phyloP scores from a whole-genome alignment of 352 stramenopile genomes.

The Globisporangium sylvaticum region DNA sequence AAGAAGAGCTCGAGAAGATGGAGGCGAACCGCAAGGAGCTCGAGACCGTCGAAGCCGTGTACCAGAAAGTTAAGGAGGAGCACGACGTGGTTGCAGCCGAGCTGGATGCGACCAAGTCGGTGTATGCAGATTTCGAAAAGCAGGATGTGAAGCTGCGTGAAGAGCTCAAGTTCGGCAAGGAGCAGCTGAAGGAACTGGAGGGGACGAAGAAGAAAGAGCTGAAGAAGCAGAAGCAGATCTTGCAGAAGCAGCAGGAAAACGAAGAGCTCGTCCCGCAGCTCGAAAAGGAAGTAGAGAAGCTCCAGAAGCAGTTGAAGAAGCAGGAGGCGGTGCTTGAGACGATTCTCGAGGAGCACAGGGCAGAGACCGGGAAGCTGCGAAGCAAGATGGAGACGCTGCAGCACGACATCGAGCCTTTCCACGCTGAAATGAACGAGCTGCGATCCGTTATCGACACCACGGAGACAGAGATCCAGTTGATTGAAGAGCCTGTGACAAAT shows the following conservation, averaged over 20 bases:
- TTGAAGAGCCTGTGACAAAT: slow-evolving; percentile 65
- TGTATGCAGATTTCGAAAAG: slow-evolving; percentile 95
- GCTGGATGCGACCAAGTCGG: slow-evolving; percentile 89
- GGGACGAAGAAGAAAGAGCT: slow-evolving; percentile 85
- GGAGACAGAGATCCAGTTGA: slow-evolving; percentile 75
- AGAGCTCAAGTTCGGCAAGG: slow-evolving; percentile 96
- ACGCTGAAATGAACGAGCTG: slow-evolving; percentile 65
- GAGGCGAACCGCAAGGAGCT: slow-evolving; percentile 77
- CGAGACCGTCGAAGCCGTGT: slow-evolving; percentile 75
- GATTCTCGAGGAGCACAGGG: slow-evolving; percentile 73
- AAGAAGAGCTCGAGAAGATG: slow-evolving; percentile 69
- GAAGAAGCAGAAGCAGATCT: slow-evolving; percentile 89
- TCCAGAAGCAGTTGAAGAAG: slow-evolving; percentile 67
- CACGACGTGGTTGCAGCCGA: slow-evolving; percentile 84
- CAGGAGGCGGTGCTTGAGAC: slow-evolving; percentile 89
- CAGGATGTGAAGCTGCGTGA: slow-evolving; percentile 97
- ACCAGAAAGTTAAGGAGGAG: slow-evolving; percentile 73
- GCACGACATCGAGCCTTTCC: slow-evolving; percentile 75
- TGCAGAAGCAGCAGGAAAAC: slow-evolving; percentile 80
- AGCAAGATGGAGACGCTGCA: slow-evolving; percentile 73
- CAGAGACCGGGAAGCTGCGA: slow-evolving; percentile 66
- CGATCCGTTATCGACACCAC: slow-evolving; percentile 77
- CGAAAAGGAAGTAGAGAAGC: slow-evolving; percentile 75
- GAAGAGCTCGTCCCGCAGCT: slow-evolving; percentile 87
- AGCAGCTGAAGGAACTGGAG: slow-evolving; percentile 90